These are phyloP conservation scores for Phytopythium sindhum DNA, from an alignment of 352 stramenopile genomes.

Conservation along the genomic window DNA sequence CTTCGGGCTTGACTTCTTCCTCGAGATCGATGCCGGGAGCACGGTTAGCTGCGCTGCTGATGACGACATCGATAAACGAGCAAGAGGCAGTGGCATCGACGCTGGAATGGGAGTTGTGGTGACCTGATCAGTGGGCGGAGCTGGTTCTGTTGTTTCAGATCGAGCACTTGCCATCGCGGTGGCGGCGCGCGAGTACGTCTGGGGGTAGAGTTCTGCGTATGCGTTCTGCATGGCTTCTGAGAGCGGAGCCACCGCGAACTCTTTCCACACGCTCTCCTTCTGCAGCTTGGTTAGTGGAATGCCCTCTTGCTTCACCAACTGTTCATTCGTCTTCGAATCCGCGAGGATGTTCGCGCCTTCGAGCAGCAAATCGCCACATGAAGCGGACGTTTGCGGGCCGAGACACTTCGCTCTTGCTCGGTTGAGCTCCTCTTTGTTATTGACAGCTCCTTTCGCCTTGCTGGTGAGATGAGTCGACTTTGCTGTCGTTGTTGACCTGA, in stretches of 20 bases:
- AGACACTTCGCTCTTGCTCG: background rate
- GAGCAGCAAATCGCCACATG: slow-evolving; percentile 9
- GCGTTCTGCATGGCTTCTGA: slow-evolving; percentile 48
- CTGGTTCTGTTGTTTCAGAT: background rate
- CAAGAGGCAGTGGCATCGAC: background rate
- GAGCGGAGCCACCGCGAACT: slow-evolving; percentile 33
- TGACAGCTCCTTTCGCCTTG: background rate
- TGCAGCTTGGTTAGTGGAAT: slow-evolving; percentile 28
- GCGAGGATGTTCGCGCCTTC: slow-evolving; percentile 12
- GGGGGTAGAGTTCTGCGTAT: slow-evolving; percentile 55
- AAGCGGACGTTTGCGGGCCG: background rate
- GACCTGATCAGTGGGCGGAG: background rate
- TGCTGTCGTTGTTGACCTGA: background rate
- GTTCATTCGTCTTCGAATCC: background rate
- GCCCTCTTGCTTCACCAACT: slow-evolving; percentile 9
- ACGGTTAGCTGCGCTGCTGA: background rate
- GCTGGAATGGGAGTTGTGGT: background rate
- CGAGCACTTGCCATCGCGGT: background rate
- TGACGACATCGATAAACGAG: background rate
- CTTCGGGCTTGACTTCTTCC: background rate
- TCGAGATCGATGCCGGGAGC: background rate
- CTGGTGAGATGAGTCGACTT: background rate
- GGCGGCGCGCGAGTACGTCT: slow-evolving; percentile 24
- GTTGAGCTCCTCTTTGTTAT: background rate
- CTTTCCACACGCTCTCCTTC: slow-evolving; percentile 37